Percentiles rank a stretch among this genome's conserved stretches.
Evolutionary conservation across 805 yeast species (phyloP).

Genomic region (Teunomyces atbi): DNA sequence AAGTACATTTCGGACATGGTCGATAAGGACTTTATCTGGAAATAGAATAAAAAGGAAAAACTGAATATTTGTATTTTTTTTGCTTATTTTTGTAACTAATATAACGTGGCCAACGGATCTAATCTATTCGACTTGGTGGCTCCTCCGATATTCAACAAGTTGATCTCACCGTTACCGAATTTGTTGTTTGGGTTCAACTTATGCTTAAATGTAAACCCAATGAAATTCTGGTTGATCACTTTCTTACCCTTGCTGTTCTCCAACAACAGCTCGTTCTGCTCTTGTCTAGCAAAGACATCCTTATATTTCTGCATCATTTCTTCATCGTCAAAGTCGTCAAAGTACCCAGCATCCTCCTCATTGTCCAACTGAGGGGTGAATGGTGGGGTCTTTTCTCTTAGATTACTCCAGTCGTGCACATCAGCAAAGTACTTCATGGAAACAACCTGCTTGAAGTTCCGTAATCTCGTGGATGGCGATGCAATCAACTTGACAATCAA

Average conservation of each 20-base stretch:
- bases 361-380: conserved; percentile 95
- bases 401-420: conserved; percentile 63
- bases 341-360: conserved; percentile 98
- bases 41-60: conserved; percentile 7
- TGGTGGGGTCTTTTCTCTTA: conserved; percentile 80
- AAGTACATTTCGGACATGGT: conserved; percentile 47
- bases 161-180: conserved; percentile 37
- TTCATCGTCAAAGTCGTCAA: conserved; percentile 95
- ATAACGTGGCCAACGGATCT: conserved; percentile 45
- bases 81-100: conserved; percentile 16
- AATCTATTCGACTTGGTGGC: conserved; percentile 24
- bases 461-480: conserved; percentile 69
- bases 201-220: conserved; percentile 96
- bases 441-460: conserved; percentile 78
- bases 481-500: conserved; percentile 77
- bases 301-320: conserved; percentile 97
- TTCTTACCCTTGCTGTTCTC: conserved; percentile 51
- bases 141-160: conserved; percentile 28
- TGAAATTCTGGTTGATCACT: conserved; percentile 57
- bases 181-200: conserved; percentile 57
- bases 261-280: conserved; percentile 76
- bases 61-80: not conserved
- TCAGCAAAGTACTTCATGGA: conserved; percentile 81
- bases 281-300: conserved; percentile 92
- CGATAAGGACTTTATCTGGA: conserved; percentile 61